Percentiles rank a stretch among this genome's conserved stretches.
phyloP scores from a whole-genome alignment of 441 rosid species.

The Populus hybrid region DNA sequence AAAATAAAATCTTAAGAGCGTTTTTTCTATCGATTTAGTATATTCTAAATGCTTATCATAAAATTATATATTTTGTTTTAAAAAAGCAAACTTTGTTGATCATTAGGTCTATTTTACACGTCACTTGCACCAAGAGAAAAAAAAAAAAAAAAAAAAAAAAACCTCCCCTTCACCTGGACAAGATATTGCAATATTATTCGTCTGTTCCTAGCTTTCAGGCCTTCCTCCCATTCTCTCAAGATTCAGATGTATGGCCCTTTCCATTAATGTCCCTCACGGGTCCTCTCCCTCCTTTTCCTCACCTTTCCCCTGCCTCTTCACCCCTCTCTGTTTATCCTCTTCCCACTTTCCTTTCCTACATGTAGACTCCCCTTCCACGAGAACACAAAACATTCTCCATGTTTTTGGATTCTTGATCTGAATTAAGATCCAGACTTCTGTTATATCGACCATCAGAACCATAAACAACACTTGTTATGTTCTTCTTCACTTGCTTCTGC shows the following conservation, averaged over 20 bases:
- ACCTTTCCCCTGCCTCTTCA: not conserved
- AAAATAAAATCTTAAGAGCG: too few relatives aligned
- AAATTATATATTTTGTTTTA: too few relatives aligned
- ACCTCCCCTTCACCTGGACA: too few relatives aligned
- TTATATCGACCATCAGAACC: not conserved
- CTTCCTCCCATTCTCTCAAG: not conserved
- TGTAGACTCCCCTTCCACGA: not conserved
- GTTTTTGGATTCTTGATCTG: not conserved
- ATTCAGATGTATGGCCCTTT: too few relatives aligned
- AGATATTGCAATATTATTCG: not conserved
- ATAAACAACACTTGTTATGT: not conserved
- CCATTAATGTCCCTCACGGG: too few relatives aligned
- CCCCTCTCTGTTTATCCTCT: not conserved
- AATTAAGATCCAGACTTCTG: not conserved
- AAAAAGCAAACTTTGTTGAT: too few relatives aligned
- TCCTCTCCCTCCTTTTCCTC: too few relatives aligned
- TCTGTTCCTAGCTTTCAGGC: not conserved
- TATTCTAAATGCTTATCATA: too few relatives aligned
- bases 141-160: too few relatives aligned
- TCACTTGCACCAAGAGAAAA: not conserved
- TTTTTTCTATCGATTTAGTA: too few relatives aligned
- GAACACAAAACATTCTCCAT: not conserved
- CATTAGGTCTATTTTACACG: not conserved
- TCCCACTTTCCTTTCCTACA: too few relatives aligned
- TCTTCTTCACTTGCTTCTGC: not conserved